Evolutionary conservation across 768 basidiomycete genomes (phyloP).

Genomic region (Agrocybe chaxingu): DNA sequence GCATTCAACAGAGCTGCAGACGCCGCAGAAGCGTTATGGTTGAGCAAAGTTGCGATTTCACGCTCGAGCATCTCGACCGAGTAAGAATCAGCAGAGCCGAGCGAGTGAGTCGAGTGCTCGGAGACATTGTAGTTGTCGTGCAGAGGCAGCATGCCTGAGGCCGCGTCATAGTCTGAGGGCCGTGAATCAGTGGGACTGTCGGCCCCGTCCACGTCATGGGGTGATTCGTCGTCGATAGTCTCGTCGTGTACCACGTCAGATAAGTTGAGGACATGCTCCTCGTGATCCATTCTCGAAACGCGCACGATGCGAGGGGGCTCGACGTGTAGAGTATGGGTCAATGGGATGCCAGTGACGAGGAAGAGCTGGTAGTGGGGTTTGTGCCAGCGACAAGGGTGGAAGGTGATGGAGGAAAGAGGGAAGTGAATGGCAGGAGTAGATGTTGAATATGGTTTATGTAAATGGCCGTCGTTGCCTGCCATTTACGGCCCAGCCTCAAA

Average conservation of each 20-base stretch:
- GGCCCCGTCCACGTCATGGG: slow-evolving; percentile 25
- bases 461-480: slow-evolving; percentile 1
- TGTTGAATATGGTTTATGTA: slow-evolving; percentile 11
- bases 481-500: neutral
- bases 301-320: neutral
- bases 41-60: slow-evolving; percentile 71
- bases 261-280: slow-evolving; percentile 67
- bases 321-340: neutral
- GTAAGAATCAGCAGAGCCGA: slow-evolving; percentile 44
- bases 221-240: slow-evolving; percentile 57
- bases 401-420: too few species aligned
- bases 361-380: slow-evolving; percentile 2
- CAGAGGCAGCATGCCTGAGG: slow-evolving; percentile 33
- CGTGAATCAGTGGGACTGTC: slow-evolving; percentile 27
- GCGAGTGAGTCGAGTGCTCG: slow-evolving; percentile 31
- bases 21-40: slow-evolving; percentile 71
- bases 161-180: slow-evolving; percentile 30
- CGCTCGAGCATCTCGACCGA: slow-evolving; percentile 74
- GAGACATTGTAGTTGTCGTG: slow-evolving; percentile 34
- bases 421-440: neutral
- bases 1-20: slow-evolving; percentile 62
- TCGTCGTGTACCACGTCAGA: slow-evolving; percentile 87
- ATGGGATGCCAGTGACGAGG: slow-evolving; percentile 2
- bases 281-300: slow-evolving; percentile 40
- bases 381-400: neutral